Conservation (phyloP, 192 early-diverging fungal species). For the Coemansia erecta region DNA sequence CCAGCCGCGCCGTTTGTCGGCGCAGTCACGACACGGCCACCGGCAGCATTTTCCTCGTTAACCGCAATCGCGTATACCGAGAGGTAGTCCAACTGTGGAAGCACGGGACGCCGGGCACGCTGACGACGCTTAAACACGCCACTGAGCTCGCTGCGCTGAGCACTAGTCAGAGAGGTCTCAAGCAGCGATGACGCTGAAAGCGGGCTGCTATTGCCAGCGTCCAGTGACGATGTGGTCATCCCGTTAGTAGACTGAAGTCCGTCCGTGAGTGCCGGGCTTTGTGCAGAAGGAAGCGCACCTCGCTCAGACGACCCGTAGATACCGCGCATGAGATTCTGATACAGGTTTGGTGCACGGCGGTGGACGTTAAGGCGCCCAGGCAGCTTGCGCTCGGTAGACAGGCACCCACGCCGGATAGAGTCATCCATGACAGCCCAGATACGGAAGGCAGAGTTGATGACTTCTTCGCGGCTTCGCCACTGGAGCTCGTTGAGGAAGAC, state of each 20-base stretch:
- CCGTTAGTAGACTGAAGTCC: conserved; percentile 4
- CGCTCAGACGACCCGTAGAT: conserved; percentile 56
- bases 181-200: conserved; percentile 15
- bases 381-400: conserved; percentile 61
- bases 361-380: conserved; percentile 80
- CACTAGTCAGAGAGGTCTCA: conserved; percentile 35
- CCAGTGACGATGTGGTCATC: not conserved
- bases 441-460: conserved; percentile 65
- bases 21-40: conserved; percentile 86
- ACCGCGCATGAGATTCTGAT: conserved; percentile 81
- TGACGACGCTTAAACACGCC: conserved; percentile 43
- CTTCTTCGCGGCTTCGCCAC: conserved; percentile 82
- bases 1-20: conserved; percentile 96
- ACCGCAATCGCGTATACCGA: conserved; percentile 94
- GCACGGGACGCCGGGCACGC: conserved; percentile 38
- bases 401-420: conserved; percentile 71
- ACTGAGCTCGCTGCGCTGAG: conserved; percentile 42
- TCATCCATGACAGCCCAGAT: conserved; percentile 96
- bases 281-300: conserved; percentile 18
- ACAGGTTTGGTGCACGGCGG: conserved; percentile 83
- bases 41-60: conserved; percentile 87
- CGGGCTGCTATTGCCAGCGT: not conserved
- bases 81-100: conserved; percentile 88
- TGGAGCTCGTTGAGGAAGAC: conserved; percentile 92
- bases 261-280: conserved; percentile 17